Conservation (phyloP, 768 basidiomycete species). For the Galerina sulciceps region DNA sequence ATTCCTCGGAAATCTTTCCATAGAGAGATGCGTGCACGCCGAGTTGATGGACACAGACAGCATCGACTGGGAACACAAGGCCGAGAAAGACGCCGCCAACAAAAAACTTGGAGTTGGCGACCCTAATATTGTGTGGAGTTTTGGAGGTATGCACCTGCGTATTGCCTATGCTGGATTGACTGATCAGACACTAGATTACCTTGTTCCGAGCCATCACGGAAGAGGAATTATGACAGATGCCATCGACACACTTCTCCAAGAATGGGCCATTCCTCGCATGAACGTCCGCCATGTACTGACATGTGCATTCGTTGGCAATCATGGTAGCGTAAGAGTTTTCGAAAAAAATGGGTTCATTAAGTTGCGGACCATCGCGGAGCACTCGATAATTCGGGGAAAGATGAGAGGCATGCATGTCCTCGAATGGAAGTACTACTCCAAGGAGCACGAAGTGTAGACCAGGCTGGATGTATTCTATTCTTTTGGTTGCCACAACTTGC, state of each 20-base stretch:
- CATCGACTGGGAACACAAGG: conserved; percentile 32
- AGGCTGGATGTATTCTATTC: too few relatives aligned
- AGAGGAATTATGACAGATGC: conserved; percentile 66
- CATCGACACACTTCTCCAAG: conserved; percentile 50
- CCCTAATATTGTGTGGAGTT: conserved; percentile 46
- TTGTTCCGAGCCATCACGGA: conserved; percentile 29
- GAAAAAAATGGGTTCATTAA: conserved; percentile 39
- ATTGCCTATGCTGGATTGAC: background rate
- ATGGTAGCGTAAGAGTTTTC: conserved; percentile 63
- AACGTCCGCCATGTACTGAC: conserved; percentile 47
- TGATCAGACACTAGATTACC: conserved; percentile 21
- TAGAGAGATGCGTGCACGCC: conserved; percentile 33
- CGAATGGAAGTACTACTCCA: too few relatives aligned
- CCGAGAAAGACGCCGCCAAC: conserved; percentile 35
- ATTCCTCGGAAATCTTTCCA: conserved; percentile 49
- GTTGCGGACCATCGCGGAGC: too few relatives aligned
- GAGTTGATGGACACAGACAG: conserved; percentile 31
- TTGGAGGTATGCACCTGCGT: conserved; percentile 24
- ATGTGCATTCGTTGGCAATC: conserved; percentile 53
- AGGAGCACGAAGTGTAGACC: too few relatives aligned
- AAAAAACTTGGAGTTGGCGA: conserved; percentile 46
- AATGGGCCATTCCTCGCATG: conserved; percentile 71
- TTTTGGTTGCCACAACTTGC: too few relatives aligned
- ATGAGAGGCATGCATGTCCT: too few relatives aligned
- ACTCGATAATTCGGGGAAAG: too few relatives aligned